Conservation (phyloP, 805 yeast genomes). For the Starmerella roubikii region DNA sequence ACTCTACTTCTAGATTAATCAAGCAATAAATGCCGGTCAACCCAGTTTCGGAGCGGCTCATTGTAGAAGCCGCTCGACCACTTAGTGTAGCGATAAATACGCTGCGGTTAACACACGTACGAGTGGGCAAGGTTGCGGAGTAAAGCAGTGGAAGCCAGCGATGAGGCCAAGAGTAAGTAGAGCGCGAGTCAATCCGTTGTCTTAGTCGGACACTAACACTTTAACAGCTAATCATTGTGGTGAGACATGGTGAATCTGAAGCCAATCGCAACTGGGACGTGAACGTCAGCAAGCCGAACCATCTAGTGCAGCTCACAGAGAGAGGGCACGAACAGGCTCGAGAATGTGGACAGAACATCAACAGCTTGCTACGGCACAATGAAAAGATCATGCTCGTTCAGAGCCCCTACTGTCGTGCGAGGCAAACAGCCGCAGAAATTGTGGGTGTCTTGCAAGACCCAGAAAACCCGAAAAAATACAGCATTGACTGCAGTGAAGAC, state of each 20-base stretch:
- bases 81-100: too few relatives aligned
- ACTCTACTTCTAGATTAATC: not conserved
- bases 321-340: constrained; percentile 43
- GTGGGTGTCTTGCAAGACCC: constrained; percentile 36
- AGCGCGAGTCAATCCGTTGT: not conserved
- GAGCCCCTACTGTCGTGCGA: constrained; percentile 72
- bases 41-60: too few relatives aligned
- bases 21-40: too few relatives aligned
- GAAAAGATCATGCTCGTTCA: constrained; percentile 64
- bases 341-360: constrained; percentile 26
- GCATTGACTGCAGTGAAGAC: constrained; percentile 46
- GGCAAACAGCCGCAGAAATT: constrained; percentile 69
- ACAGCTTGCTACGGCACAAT: constrained; percentile 31
- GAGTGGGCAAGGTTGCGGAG: too few relatives aligned
- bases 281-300: constrained; percentile 68
- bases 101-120: too few relatives aligned
- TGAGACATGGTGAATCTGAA: constrained; percentile 88
- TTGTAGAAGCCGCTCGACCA: too few relatives aligned
- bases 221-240: constrained; percentile 49
- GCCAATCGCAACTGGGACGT: constrained; percentile 78
- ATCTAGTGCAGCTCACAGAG: constrained; percentile 57
- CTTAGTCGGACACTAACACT: not conserved
- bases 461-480: constrained; percentile 24
- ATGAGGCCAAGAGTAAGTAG: constrained; percentile 16
- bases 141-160: too few relatives aligned